A percentile compares a stretch with the other conserved stretches of the same genome.
Conservation (phyloP, 192 early-diverging fungal genomes). For the Rhizoclosmatium globosum region DNA sequence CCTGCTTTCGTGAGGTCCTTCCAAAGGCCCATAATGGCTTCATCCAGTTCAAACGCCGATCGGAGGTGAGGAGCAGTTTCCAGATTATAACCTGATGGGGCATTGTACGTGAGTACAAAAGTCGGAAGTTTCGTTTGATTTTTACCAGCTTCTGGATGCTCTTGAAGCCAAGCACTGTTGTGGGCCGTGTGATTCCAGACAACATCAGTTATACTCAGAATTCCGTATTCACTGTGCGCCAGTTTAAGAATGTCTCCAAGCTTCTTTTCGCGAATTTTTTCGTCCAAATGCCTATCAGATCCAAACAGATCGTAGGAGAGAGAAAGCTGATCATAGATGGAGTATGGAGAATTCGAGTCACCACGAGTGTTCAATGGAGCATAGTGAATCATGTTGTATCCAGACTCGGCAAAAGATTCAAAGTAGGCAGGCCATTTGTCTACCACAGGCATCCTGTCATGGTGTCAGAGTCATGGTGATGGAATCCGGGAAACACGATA, state of each 20-base stretch:
- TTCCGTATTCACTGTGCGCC: conserved; percentile 71
- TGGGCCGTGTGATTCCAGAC: conserved; percentile 99
- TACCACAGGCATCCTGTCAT: conserved; percentile 73
- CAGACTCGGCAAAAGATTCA: conserved; percentile 70
- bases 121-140: not conserved
- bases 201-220: conserved; percentile 89
- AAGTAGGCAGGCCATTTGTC: conserved; percentile 80
- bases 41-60: conserved; percentile 93
- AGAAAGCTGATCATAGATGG: conserved; percentile 93
- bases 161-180: conserved; percentile 91
- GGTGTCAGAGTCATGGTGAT: no score
- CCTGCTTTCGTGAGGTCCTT: conserved; percentile 52
- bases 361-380: conserved; percentile 93
- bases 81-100: conserved; percentile 85
- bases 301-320: conserved; percentile 90
- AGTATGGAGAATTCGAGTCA: conserved; percentile 95
- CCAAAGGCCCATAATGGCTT: conserved; percentile 79
- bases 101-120: no score
- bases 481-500: not conserved
- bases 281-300: conserved; percentile 50
- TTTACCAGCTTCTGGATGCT: conserved; percentile 93
- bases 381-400: conserved; percentile 99
- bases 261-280: conserved; percentile 69
- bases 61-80: conserved; percentile 92
- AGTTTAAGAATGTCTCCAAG: conserved; percentile 60